Conservation (phyloP, 2,329 filamentous ascomycete species). For the Pestalotiopsis sp. region DNA sequence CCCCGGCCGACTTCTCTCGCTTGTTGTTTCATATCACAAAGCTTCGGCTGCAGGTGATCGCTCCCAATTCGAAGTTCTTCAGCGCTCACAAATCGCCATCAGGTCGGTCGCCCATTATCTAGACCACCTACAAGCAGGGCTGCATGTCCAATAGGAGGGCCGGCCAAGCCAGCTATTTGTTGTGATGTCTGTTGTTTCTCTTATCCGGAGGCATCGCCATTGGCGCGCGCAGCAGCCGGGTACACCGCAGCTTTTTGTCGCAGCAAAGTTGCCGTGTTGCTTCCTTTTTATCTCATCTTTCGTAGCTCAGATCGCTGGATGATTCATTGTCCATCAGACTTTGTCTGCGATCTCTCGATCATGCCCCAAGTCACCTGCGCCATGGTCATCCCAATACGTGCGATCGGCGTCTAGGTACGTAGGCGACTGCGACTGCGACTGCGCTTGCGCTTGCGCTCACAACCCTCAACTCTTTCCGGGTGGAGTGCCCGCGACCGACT, state of each 20-base stretch:
- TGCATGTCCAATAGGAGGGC: constrained; percentile 16
- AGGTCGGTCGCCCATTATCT: constrained; percentile 15
- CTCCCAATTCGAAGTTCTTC: constrained; percentile 10
- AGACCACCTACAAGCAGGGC: constrained; percentile 14
- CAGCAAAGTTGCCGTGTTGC: not conserved
- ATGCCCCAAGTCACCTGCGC: constrained; percentile 6
- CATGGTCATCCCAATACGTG: constrained; percentile 12
- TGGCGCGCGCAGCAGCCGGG: not conserved
- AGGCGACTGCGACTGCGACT: not conserved
- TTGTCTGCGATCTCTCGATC: not conserved
- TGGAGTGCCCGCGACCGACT: not conserved
- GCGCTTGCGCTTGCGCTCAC: not conserved
- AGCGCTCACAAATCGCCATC: not conserved
- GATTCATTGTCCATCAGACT: not conserved
- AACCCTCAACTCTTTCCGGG: constrained; percentile 2
- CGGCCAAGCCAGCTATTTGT: constrained; percentile 5
- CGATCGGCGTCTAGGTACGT: constrained; percentile 9
- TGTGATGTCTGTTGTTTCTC: constrained; percentile 8
- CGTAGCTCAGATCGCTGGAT: not conserved
- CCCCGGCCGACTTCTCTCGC: not conserved
- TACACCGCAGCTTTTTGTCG: not conserved
- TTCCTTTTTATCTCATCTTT: not conserved
- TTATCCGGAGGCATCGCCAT: not conserved
- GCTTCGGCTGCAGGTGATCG: constrained; percentile 16
- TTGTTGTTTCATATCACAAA: constrained; percentile 14